These are phyloP conservation scores for Oryza nivara DNA, from an alignment of 176 grass and related monocot genomes.

Conservation along the genomic window DNA sequence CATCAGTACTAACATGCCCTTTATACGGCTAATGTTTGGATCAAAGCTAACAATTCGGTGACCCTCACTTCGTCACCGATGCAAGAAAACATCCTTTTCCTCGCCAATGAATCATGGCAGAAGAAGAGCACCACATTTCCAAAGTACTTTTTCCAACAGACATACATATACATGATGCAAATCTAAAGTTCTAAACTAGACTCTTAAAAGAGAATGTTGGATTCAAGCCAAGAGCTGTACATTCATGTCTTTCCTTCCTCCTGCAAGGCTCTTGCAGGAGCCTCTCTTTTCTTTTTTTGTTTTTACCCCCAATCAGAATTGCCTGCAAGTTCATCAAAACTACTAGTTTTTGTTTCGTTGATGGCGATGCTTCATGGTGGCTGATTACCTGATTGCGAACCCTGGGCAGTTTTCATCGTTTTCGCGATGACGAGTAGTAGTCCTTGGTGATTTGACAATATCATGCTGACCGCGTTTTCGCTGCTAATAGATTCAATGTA, in stretches of 20 bases:
- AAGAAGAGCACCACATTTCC: not conserved
- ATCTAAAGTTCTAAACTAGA: not conserved
- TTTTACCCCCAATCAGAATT: conserved; percentile 28
- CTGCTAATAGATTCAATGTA: not conserved
- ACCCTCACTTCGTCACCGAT: not conserved
- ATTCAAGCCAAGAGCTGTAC: conserved; percentile 16
- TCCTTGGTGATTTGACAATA: not conserved
- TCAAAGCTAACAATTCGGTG: not conserved
- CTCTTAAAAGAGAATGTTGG: not conserved
- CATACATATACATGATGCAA: not conserved
- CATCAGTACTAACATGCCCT: not conserved
- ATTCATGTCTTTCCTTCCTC: not conserved
- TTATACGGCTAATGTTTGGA: not conserved
- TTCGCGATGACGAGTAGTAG: not conserved
- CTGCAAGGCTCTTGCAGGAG: not conserved
- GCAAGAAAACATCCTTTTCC: conserved; percentile 18
- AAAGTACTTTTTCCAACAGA: not conserved
- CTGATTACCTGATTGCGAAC: conserved; percentile 4
- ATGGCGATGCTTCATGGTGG: not conserved
- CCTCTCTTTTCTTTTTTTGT: not conserved
- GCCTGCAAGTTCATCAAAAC: conserved; percentile 16
- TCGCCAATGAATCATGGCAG: not conserved
- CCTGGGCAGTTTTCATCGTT: not conserved
- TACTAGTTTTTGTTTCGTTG: not conserved
- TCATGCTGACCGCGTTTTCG: not conserved